A percentile compares a stretch with the other conserved stretches of the same genome.
These are phyloP conservation scores for Aquilaria yunnanensis DNA, from an alignment of 345 rosid species.

Conservation along the genomic window DNA sequence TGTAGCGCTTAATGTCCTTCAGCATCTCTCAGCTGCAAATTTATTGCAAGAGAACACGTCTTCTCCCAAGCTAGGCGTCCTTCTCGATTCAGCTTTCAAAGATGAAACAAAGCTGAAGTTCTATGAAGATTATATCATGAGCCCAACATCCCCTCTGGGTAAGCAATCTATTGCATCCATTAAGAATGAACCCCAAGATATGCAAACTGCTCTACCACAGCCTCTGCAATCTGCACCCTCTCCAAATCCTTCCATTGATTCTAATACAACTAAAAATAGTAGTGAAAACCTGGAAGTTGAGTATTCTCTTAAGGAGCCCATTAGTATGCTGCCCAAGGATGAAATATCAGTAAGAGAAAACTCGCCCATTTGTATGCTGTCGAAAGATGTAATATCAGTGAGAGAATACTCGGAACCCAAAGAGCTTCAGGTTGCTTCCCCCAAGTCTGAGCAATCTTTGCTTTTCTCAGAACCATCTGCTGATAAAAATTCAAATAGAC, in stretches of 20 bases:
- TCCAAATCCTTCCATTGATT: constrained; percentile 9
- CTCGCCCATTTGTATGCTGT: too few relatives aligned
- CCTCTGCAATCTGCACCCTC: constrained; percentile 19
- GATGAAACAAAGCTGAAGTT: constrained; percentile 30
- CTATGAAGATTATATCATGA: constrained; percentile 19
- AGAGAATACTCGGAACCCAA: neutral
- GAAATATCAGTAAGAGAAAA: neutral
- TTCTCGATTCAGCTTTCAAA: constrained; percentile 28
- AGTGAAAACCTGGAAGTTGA: neutral
- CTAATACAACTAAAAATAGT: neutral
- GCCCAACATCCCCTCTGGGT: constrained; percentile 23
- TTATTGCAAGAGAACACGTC: constrained; percentile 35
- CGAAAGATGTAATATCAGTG: too few relatives aligned
- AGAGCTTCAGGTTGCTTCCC: constrained; percentile 5
- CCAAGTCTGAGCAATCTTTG: neutral
- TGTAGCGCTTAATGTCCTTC: constrained; percentile 38
- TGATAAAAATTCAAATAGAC: neutral
- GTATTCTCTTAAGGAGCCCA: neutral
- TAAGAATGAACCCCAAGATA: constrained; percentile 36
- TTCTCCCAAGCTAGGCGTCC: constrained; percentile 29
- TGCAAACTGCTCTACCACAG: constrained; percentile 37
- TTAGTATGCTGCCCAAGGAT: neutral
- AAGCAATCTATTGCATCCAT: constrained; percentile 17
- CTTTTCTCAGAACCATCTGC: constrained; percentile 1
- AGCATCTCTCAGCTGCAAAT: constrained; percentile 44